Percentiles rank a stretch among this genome's conserved stretches.
These are phyloP conservation scores for Macrolepiota dolichaula DNA, from an alignment of 768 basidiomycete species.

Conservation along the genomic window DNA sequence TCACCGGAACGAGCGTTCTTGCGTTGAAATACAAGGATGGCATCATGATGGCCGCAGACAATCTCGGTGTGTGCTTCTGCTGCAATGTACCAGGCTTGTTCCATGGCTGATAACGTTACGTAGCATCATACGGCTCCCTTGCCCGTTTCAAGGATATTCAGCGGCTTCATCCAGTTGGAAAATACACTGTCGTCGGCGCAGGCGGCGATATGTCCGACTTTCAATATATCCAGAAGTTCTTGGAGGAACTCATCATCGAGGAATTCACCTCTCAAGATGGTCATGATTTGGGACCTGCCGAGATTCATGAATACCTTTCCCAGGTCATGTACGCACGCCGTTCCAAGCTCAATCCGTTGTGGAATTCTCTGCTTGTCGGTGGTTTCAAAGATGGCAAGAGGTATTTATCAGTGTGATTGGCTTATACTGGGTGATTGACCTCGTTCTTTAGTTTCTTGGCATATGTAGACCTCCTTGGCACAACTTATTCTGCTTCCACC, in stretches of 20 bases:
- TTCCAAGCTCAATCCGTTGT: constrained; percentile 87
- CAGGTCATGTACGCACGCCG: constrained; percentile 89
- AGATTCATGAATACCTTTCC: constrained; percentile 90
- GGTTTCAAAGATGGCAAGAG: constrained; percentile 83
- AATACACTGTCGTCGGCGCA: constrained; percentile 84
- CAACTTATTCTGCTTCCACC: constrained; percentile 90
- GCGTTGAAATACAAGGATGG: constrained; percentile 95
- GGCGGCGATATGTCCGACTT: constrained; percentile 98
- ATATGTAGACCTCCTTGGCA: constrained; percentile 94
- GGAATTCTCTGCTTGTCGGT: constrained; percentile 93
- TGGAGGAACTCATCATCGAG: constrained; percentile 74
- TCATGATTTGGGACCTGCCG: constrained; percentile 77
- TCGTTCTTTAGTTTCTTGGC: constrained; percentile 74
- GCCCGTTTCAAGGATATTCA: constrained; percentile 94
- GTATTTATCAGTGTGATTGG: constrained; percentile 34
- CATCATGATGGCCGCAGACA: constrained; percentile 98
- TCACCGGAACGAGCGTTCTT: constrained; percentile 95
- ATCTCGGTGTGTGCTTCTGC: constrained; percentile 76
- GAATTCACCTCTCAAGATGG: constrained; percentile 84
- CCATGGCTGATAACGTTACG: neutral
- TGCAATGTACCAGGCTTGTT: neutral
- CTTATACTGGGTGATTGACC: neutral
- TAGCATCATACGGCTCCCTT: constrained; percentile 95
- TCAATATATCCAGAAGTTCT: constrained; percentile 80
- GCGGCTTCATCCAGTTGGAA: constrained; percentile 82